Evolutionary conservation across 352 stramenopile species (phyloP), one percentile per base, ranked within the genome.

Genomic region (Phytophthora chlamydospora): DNA sequence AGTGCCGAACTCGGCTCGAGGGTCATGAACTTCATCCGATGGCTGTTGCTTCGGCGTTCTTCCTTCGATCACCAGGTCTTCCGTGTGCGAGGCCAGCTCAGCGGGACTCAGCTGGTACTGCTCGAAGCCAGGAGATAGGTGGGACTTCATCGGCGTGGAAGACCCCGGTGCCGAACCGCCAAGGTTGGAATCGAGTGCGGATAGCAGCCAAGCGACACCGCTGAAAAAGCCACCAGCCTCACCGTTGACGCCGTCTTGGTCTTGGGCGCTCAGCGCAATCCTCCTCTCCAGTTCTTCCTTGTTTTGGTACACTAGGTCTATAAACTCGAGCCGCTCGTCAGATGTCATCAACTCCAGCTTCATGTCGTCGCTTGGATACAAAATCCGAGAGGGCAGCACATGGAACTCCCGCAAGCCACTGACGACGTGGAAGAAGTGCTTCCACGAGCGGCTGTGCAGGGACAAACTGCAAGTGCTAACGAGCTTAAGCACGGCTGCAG

Each of bases 161-260:
- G 57, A 59, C 14, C n/a, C 54, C 14, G 60, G 33, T 4, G 66
- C 38, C 9, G 62, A 66, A 10, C 62, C 58, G 13, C 57, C 65
- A 14, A 81, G 36, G 42, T 67, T 83, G 10, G 78, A 66, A 17
- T 93, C 85, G 4, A 93, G 71, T 27, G 82, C 78, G 29, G 82
- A 86, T 47, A 91, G 63, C 13, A 93, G 39, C 85, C 85, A 93
- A 12, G 85, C 71, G 10, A 93, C 66, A 27, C 85, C 82, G 29
- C 82, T 90, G 47, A 91, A 91, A 56, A 93, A 93, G 4, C 73
- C 68, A 14, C 73, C 65, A 16, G 57, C 61, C 21, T 58, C 62
- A 2, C 48, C 59, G 9, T 58, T 54, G 1, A 41, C 60, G n/a
- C 48, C 46, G 11, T 73, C 58, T 11, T 59, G 38, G 21, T 75